Evolutionary conservation across 768 basidiomycete species (phyloP), one percentile per base, ranked within the genome.

Genomic region (Nidularia sp.): DNA sequence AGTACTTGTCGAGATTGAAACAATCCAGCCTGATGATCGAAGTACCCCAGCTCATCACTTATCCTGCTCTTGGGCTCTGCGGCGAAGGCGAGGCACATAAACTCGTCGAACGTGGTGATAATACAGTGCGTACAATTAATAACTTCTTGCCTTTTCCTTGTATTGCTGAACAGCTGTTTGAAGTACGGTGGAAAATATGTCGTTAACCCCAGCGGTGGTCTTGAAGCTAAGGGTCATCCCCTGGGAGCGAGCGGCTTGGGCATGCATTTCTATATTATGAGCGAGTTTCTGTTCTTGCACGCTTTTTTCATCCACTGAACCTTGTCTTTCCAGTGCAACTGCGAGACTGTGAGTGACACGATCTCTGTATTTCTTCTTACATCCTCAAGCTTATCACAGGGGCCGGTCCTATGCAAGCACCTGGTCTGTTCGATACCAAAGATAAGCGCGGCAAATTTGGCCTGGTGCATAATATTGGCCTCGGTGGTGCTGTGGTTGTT

Each of bases 171-270:
- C 42, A 9, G 33, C 25, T 29, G 32, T 48, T 32, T 12, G 15
- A 49, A 89, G 86, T 90, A 90, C 53, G 90, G 88, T 15, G 90
- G 92, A 4, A 89, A 90, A 66, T 93, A 80, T 47, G 88, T 93
- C 13, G 70, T 93, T 34, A 93, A 93, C 57, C 88, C 91, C 0
- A 88, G 85, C 48, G 91, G 91, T 25, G 91, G 91, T 0, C 76
- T 93, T 12, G 88, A 93, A 62, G 88, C 89, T n/a, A 93, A 92
- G 62, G 91, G 91, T 2, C 89, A 93, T 61, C 90, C 91, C 2
- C 76, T 92, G 15, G 89, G 90, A 36, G 88, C 90, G 1, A 90
- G 87, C 13, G 90, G 90, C 1, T 69, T 92, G 10, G 89, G 86
- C 29, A 91, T 91, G 90, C 89, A 92, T 63, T 90, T 90, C 67